A percentile compares a stretch with the other conserved stretches of the same genome.
These are phyloP conservation scores for Trichoderma brevicompactum DNA, from an alignment of 2,329 filamentous ascomycete species.

Conservation along the genomic window DNA sequence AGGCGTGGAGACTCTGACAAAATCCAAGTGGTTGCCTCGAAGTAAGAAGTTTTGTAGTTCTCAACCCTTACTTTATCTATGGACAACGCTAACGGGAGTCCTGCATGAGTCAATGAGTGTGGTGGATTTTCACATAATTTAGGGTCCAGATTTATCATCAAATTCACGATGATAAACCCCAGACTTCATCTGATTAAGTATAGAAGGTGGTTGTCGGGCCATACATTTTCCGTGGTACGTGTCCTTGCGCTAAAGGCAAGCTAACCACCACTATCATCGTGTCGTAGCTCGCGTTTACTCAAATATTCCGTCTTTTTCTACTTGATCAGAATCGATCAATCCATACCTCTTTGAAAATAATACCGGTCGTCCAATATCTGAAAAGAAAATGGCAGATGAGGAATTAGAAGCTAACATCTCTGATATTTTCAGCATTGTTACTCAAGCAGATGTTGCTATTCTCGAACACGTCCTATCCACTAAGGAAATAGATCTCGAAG, in stretches of 20 bases:
- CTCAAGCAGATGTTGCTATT: neutral
- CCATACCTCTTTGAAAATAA: neutral
- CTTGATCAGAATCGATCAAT: neutral
- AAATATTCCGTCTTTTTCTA: too few species aligned
- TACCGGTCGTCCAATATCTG: too few species aligned
- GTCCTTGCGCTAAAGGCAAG: neutral
- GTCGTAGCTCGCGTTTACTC: neutral
- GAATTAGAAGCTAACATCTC: neutral
- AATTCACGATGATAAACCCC: too few species aligned
- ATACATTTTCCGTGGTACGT: neutral
- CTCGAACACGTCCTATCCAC: neutral
- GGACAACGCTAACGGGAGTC: too few species aligned
- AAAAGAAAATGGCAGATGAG: neutral
- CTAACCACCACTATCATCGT: neutral
- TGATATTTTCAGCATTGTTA: neutral
- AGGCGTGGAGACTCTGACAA: too few species aligned
- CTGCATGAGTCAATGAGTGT: too few species aligned
- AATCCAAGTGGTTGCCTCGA: too few species aligned
- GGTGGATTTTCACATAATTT: too few species aligned
- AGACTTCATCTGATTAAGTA: too few species aligned
- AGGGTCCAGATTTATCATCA: too few species aligned
- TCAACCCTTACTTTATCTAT: too few species aligned
- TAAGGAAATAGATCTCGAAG: neutral
- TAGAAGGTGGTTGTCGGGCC: neutral
- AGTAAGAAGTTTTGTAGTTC: too few species aligned